phyloP scores from a whole-genome alignment of 768 basidiomycete species.

The Xanthoconium purpureum region DNA sequence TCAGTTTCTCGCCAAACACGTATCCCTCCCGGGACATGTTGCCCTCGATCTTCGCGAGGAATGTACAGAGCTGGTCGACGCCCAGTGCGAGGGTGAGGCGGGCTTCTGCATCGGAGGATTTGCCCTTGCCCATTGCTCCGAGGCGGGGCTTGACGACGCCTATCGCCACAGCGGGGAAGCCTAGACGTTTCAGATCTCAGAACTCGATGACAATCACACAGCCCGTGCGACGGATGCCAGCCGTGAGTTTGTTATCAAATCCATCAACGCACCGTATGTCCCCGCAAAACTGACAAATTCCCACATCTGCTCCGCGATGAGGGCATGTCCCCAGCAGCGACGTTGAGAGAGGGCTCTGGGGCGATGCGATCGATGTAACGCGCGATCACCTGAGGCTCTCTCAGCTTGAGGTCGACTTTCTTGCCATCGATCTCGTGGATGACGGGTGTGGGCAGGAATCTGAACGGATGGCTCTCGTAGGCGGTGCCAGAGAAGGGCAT shows the following conservation, averaged over 20 bases:
- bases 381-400: slow-evolving; percentile 30
- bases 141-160: slow-evolving; percentile 34
- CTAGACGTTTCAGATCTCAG: slow-evolving; percentile 6
- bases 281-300: slow-evolving; percentile 29
- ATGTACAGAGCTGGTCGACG: slow-evolving; percentile 13
- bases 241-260: too few relatives aligned
- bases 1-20: slow-evolving; percentile 25
- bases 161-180: slow-evolving; percentile 28
- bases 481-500: slow-evolving; percentile 29
- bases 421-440: slow-evolving; percentile 27
- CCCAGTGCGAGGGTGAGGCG: slow-evolving; percentile 15
- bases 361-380: slow-evolving; percentile 30
- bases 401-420: slow-evolving; percentile 22
- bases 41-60: slow-evolving; percentile 18
- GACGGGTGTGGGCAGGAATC: slow-evolving; percentile 33
- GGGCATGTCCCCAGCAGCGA: slow-evolving; percentile 20
- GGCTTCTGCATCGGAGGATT: slow-evolving; percentile 21
- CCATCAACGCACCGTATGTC: slow-evolving; percentile 19
- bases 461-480: slow-evolving; percentile 29
- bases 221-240: too few relatives aligned
- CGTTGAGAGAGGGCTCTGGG: slow-evolving; percentile 26
- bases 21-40: slow-evolving; percentile 28
- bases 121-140: slow-evolving; percentile 23
- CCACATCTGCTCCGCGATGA: slow-evolving; percentile 33
- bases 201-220: neutral